These are phyloP conservation scores for Aspergillus eucalypticola DNA, from an alignment of 2,329 filamentous ascomycete species.

Conservation along the genomic window DNA sequence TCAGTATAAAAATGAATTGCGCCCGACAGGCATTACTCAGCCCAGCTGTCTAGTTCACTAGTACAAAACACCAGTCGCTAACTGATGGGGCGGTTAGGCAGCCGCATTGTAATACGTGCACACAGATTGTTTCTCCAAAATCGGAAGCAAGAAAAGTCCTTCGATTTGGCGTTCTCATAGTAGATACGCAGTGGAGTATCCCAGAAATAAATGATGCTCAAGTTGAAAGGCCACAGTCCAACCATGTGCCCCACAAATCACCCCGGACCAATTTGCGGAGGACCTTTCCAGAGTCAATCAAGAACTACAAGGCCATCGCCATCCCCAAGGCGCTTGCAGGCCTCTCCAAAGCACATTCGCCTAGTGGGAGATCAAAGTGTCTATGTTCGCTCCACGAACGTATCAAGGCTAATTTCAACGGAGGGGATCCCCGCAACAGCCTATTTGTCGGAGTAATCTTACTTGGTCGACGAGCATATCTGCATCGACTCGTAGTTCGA, in stretches of 20 bases:
- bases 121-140: background rate
- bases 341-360: background rate
- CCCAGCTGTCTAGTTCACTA: background rate
- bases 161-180: background rate
- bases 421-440: background rate
- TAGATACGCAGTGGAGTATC: background rate
- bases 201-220: background rate
- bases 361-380: background rate
- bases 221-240: background rate
- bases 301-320: background rate
- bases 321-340: background rate
- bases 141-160: background rate
- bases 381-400: background rate
- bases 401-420: background rate
- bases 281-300: background rate
- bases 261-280: background rate
- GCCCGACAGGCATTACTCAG: background rate
- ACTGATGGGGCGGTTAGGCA: background rate
- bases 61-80: background rate
- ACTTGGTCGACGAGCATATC: conserved; percentile 56
- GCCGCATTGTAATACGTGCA: conserved; percentile 1
- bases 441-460: conserved; percentile 34
- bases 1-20: background rate
- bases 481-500: conserved; percentile 69
- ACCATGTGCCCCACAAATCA: background rate